Base-by-base conservation (phyloP, 1,284 basidiomycete genomes). In the Ustilago cynodontis region DNA sequence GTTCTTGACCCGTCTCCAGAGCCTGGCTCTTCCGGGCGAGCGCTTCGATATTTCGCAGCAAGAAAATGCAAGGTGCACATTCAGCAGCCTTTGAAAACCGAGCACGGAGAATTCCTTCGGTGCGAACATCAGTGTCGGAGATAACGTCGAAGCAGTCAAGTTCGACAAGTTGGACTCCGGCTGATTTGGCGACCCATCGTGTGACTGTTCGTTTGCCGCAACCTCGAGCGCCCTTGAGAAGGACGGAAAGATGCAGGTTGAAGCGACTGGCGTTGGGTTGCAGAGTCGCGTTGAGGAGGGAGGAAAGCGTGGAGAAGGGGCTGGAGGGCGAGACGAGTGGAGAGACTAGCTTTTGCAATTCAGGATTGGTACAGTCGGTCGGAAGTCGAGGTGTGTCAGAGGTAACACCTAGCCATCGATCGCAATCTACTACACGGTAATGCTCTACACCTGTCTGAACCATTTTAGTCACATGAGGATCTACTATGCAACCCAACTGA, bases 101-200 rank as follows among this genome's bases (percentile, higher is more conserved):
- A 6, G 92, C 91, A 33, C 90, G 89, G 0, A 99, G 87, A 0
- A 89, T 90, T 1, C 90, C 94, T 81, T 94, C 93, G 0, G 94
- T 94, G 71, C 93, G 92, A 2, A 89, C 88, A 55, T 93, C 91
- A 31, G 90, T 93, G 65, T 98, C 95, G 1, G 92, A 92, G 13
- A 96, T 84, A 14, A 96, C 85, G 65, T 94, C 91, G 82, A 92
- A 98, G 85, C 94, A 95, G 76, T 96, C 92, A 49, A 96, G 88
- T 93, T 95, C 93, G 13, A 94, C 88, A 0, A 95, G 69, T 86
- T 95, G 94, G 65, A 95, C 88, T 8, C 93, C 93, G 2, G 93
- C 86, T 5, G 86, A 82, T 52, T 89, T 88, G 3, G 93, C 91
- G 2, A 93, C 90, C 86, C 88, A 88, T 13, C 86, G 86, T 0